Percentiles rank a stretch among this genome's conserved stretches.
Conservation (phyloP, 139 green algal species). For the Nannochloris sp. region DNA sequence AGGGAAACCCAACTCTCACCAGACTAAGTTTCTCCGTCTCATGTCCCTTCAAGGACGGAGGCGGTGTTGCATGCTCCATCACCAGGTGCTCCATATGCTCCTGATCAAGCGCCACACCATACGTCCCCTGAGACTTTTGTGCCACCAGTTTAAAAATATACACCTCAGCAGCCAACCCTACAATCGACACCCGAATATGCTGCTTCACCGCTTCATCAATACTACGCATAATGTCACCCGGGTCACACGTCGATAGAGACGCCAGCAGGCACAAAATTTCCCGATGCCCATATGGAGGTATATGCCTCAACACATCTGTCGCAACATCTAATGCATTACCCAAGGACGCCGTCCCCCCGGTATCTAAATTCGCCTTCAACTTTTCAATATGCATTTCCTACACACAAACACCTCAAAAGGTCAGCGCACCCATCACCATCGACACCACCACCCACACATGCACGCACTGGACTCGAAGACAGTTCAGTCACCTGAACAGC, state of each 20-base stretch:
- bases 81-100: conserved; percentile 64
- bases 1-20: conserved; percentile 80
- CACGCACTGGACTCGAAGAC: conserved; percentile 39
- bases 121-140: conserved; percentile 70
- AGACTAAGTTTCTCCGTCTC: conserved; percentile 34
- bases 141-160: conserved; percentile 53
- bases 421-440: background rate
- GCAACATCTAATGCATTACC: conserved; percentile 79
- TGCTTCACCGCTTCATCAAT: conserved; percentile 51
- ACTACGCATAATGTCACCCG: conserved; percentile 59
- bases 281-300: conserved; percentile 81
- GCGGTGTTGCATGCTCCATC: conserved; percentile 50
- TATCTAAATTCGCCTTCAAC: conserved; percentile 36
- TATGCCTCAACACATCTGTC: conserved; percentile 41
- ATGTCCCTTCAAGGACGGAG: conserved; percentile 29
- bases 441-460: background rate
- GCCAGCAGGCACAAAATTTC: conserved; percentile 82
- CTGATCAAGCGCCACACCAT: conserved; percentile 64
- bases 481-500: conserved; percentile 68
- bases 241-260: conserved; percentile 80
- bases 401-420: background rate
- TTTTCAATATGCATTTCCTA: conserved; percentile 39
- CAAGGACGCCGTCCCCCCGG: conserved; percentile 60
- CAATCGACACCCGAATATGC: conserved; percentile 53
- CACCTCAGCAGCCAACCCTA: conserved; percentile 73